Conservation (phyloP, 805 yeast species). For the Komagataella ulmi region DNA sequence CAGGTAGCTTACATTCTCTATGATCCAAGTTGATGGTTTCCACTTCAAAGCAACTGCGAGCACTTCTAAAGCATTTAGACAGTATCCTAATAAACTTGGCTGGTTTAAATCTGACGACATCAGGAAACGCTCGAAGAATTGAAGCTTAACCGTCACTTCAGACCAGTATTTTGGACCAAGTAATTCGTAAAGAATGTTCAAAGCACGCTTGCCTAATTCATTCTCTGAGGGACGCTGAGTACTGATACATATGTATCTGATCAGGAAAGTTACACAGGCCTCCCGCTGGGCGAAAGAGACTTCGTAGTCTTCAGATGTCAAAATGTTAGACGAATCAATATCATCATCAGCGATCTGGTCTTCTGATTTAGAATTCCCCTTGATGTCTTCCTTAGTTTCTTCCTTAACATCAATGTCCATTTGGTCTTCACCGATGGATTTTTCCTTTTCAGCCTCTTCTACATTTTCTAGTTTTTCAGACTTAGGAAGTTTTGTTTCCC, state of each 20-base stretch:
- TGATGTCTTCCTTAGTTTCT: slow-evolving; percentile 12
- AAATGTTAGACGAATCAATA: slow-evolving; percentile 4
- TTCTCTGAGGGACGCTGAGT: slow-evolving; percentile 77
- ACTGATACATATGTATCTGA: slow-evolving; percentile 77
- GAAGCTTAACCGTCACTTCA: slow-evolving; percentile 75
- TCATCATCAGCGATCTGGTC: slow-evolving; percentile 4
- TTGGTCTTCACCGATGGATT: slow-evolving; percentile 18
- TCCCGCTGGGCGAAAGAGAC: slow-evolving; percentile 76
- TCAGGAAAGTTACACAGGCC: slow-evolving; percentile 79
- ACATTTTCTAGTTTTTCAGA: not conserved
- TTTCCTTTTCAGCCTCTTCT: slow-evolving; percentile 5
- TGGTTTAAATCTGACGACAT: slow-evolving; percentile 65
- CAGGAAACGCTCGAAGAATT: slow-evolving; percentile 79
- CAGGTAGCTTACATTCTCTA: slow-evolving; percentile 52
- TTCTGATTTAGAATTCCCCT: slow-evolving; percentile 2
- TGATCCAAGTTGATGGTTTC: slow-evolving; percentile 68
- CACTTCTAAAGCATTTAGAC: slow-evolving; percentile 86
- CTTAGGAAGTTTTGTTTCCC: slow-evolving; percentile 42
- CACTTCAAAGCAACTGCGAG: slow-evolving; percentile 71
- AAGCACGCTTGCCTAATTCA: slow-evolving; percentile 68
- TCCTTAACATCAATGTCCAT: slow-evolving; percentile 3
- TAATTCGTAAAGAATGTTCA: slow-evolving; percentile 63
- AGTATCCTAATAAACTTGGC: slow-evolving; percentile 57
- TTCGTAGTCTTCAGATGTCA: slow-evolving; percentile 30
- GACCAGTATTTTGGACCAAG: slow-evolving; percentile 71